These are phyloP conservation scores for Solanum sitiens DNA, from an alignment of 257 asterid genomes.

Conservation along the genomic window DNA sequence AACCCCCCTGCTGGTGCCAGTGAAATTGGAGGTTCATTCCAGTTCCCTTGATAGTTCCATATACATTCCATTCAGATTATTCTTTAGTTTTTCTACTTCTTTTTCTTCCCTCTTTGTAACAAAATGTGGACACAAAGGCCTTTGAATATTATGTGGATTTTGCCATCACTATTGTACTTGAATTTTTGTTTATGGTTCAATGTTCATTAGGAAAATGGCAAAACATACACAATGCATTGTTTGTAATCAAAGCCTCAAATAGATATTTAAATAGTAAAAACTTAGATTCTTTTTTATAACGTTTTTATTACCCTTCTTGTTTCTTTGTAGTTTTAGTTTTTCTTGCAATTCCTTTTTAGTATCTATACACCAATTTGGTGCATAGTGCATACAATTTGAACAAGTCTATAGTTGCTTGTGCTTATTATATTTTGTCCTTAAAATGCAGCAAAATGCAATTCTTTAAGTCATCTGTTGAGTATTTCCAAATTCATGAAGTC, in stretches of 20 bases:
- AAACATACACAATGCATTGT: not conserved
- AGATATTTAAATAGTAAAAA: not conserved
- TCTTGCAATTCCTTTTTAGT: not conserved
- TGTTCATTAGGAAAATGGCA: not conserved
- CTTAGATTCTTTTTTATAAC: not conserved
- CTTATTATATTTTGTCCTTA: not conserved
- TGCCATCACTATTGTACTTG: not conserved
- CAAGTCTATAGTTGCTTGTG: not conserved
- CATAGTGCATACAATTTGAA: not conserved
- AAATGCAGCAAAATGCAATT: not conserved
- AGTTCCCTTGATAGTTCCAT: constrained; percentile 47
- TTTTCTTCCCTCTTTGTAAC: not conserved
- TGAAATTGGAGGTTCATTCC: constrained; percentile 73
- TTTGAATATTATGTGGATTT: not conserved
- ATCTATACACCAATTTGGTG: not conserved
- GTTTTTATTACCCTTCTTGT: not conserved
- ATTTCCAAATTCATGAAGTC: not conserved
- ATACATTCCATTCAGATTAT: not conserved
- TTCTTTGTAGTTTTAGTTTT: not conserved
- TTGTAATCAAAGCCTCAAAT: not conserved
- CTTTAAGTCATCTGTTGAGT: not conserved
- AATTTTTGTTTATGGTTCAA: not conserved
- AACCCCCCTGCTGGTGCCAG: constrained; percentile 51
- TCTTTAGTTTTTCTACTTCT: not conserved
- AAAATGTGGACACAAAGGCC: not conserved